Base-by-base conservation (phyloP, 805 yeast species). In the Saccharomycopsis fodiens region DNA sequence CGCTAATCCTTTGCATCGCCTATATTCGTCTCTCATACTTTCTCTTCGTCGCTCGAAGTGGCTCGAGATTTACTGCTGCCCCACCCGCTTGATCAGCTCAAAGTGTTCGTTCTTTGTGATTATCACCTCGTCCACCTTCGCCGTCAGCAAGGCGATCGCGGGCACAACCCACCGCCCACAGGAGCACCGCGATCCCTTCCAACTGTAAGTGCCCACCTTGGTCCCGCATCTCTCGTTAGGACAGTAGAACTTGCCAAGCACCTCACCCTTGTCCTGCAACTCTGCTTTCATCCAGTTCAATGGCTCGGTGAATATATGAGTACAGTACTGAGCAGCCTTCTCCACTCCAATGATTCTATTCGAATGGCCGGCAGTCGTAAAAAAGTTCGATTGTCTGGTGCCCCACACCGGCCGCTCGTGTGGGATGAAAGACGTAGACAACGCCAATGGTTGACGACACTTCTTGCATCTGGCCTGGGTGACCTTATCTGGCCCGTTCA, bases 161-260 rank as follows among this genome's bases (percentile, higher is more conserved):
- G 98, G 98, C 7, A 86, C 74, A 71, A 91, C 81, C 98, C 98
- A 93, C 55, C 77, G 78, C 2, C 97, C 97, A 62, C 98, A 93
- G 47, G 93, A 78, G 62, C 98, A 93, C 55, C 95, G 68, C 1
- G 91, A 78, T 0, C 98, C 98, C 57, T 81, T 85, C 98, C 98
- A 93, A 51, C 81, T 78, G 60, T 88, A 93, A 0, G 86, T 88
- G 12, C 98, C 98, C 2, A 93, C 76, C 64, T 91, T 93, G 13
- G 84, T 70, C 3, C 68, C 67, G 66, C 98, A 93, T 57, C 81
- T 82, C 4, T 17, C 19, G 29, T 51, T 51, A 2, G 93, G 93
- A 61, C 98, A 93, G 8, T 65, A 61, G 37, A 93, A 78, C 57
- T 83, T 85, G 2, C 98, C 98, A 60, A 91, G 97, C 6, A 93